These are phyloP conservation scores for Pythium guiyangense DNA, from an alignment of 352 stramenopile genomes.

Conservation along the genomic window DNA sequence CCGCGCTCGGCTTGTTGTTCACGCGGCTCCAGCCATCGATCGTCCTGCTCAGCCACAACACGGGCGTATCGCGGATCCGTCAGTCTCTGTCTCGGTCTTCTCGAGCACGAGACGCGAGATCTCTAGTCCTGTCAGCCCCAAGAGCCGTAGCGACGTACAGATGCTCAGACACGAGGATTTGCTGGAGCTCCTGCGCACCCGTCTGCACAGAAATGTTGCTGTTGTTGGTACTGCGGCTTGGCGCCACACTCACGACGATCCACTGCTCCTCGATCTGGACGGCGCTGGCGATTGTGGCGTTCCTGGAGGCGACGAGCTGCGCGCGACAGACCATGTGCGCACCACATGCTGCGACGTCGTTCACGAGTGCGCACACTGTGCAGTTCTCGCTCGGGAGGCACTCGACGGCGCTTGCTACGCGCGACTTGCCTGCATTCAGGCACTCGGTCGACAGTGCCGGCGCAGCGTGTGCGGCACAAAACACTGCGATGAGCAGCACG, in stretches of 20 bases:
- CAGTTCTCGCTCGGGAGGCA: conserved; percentile 1
- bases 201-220: neutral
- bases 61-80: neutral
- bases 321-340: conserved; percentile 6
- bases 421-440: conserved; percentile 1
- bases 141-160: neutral
- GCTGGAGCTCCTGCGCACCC: neutral
- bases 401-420: neutral
- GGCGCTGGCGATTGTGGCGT: neutral
- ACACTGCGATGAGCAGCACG: neutral
- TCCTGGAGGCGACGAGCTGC: neutral
- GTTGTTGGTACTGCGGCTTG: neutral
- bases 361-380: conserved; percentile 9
- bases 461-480: neutral
- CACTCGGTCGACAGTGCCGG: neutral
- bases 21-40: conserved; percentile 6
- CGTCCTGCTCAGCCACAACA: neutral
- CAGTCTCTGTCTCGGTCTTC: neutral
- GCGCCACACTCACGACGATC: neutral
- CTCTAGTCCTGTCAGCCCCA: neutral
- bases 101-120: neutral
- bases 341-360: neutral
- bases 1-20: conserved; percentile 2
- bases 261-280: conserved; percentile 6
- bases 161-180: conserved; percentile 1